phyloP scores from a whole-genome alignment of 2,329 filamentous ascomycete genomes.

The Orbilia blumenaviensis region DNA sequence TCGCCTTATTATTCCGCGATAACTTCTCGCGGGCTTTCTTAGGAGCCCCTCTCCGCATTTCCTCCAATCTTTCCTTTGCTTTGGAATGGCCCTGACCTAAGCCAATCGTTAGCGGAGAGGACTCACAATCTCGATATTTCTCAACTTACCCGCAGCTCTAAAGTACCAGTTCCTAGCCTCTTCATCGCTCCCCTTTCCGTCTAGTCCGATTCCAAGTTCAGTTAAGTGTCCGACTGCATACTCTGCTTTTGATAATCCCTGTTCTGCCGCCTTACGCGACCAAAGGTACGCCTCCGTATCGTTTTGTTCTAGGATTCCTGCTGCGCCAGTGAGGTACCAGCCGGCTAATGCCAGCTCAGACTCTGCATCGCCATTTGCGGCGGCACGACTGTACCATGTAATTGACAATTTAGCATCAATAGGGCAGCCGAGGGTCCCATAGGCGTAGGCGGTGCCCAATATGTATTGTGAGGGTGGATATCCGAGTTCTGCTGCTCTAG shows the following conservation, averaged over 20 bases:
- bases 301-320: slow-evolving; percentile 86
- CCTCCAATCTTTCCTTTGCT: slow-evolving; percentile 89
- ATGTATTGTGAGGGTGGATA: slow-evolving; percentile 97
- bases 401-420: slow-evolving; percentile 87
- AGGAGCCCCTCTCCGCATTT: slow-evolving; percentile 81
- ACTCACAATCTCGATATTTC: background rate
- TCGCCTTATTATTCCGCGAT: slow-evolving; percentile 80
- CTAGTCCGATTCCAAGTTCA: slow-evolving; percentile 89
- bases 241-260: slow-evolving; percentile 89
- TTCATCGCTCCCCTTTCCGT: slow-evolving; percentile 75
- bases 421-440: slow-evolving; percentile 81
- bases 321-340: slow-evolving; percentile 94
- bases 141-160: slow-evolving; percentile 85
- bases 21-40: slow-evolving; percentile 81
- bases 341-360: slow-evolving; percentile 83
- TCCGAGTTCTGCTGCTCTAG: slow-evolving; percentile 83
- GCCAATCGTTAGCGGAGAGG: slow-evolving; percentile 9
- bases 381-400: slow-evolving; percentile 91
- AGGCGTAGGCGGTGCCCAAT: slow-evolving; percentile 87
- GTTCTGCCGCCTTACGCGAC: slow-evolving; percentile 90
- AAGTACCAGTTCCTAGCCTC: slow-evolving; percentile 99
- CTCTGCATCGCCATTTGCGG: slow-evolving; percentile 92
- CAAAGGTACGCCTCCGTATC: slow-evolving; percentile 97
- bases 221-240: slow-evolving; percentile 99
- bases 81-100: slow-evolving; percentile 93